These are phyloP conservation scores for Xerocomus potaroensis DNA, from an alignment of 768 basidiomycete species.

Conservation along the genomic window DNA sequence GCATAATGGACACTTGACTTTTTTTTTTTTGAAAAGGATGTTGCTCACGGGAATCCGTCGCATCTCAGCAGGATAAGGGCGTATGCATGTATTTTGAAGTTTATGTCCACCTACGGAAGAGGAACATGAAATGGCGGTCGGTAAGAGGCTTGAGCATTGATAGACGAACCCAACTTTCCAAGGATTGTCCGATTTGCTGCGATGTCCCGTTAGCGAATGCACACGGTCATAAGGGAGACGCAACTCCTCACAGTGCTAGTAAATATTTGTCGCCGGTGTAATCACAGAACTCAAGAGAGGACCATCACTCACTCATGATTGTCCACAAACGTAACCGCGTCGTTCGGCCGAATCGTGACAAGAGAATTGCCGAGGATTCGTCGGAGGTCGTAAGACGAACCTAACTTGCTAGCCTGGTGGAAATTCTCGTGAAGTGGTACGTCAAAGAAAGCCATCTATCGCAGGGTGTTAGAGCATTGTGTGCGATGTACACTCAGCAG, in stretches of 20 bases:
- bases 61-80: conserved; percentile 70
- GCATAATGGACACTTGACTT: no score
- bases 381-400: conserved; percentile 70
- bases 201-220: conserved; percentile 1
- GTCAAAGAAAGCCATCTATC: no score
- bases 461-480: no score
- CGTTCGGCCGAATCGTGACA: conserved; percentile 61
- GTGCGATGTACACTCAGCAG: neutral
- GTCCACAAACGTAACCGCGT: conserved; percentile 88
- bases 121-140: no score
- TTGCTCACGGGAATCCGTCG: conserved; percentile 68
- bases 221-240: conserved; percentile 1
- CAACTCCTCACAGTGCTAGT: conserved; percentile 63
- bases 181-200: conserved; percentile 64
- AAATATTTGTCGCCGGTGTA: neutral
- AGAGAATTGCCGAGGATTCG: conserved; percentile 68
- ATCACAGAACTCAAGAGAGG: neutral
- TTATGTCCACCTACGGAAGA: conserved; percentile 49
- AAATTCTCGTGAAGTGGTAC: conserved; percentile 86
- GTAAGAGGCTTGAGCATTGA: no score
- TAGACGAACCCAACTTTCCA: conserved; percentile 75
- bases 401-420: conserved; percentile 65
- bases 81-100: conserved; percentile 82
- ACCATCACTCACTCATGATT: conserved; percentile 71
- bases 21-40: neutral